phyloP scores from a whole-genome alignment of 106 monocot genomes.

The Amphibolis antarctica region DNA sequence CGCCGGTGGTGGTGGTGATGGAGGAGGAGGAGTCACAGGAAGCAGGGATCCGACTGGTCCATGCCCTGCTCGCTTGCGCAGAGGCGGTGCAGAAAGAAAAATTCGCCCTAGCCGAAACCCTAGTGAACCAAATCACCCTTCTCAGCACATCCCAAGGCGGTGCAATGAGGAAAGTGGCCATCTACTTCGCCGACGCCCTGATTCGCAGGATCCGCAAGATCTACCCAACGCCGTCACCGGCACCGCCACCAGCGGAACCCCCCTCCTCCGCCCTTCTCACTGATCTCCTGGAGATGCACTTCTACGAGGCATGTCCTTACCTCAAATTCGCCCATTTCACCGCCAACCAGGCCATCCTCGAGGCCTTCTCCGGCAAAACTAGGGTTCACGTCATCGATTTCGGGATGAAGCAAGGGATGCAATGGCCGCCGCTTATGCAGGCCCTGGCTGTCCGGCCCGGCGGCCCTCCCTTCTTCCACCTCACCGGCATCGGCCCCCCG shows the following conservation, averaged over 20 bases:
- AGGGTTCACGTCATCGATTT: slow-evolving; percentile 83
- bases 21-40: slow-evolving; percentile 77
- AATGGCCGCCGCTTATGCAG: slow-evolving; percentile 91
- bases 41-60: slow-evolving; percentile 70
- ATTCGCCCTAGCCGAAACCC: slow-evolving; percentile 43
- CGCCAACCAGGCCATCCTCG: slow-evolving; percentile 95
- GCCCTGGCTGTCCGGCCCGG: slow-evolving; percentile 83
- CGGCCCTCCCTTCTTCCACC: slow-evolving; percentile 63
- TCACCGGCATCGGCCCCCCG: slow-evolving; percentile 76
- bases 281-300: slow-evolving; percentile 66
- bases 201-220: slow-evolving; percentile 55
- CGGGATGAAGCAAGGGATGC: slow-evolving; percentile 91
- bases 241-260: slow-evolving; percentile 18
- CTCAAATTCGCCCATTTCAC: slow-evolving; percentile 95
- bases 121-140: slow-evolving; percentile 60
- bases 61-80: slow-evolving; percentile 70
- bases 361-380: slow-evolving; percentile 63
- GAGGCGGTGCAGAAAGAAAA: slow-evolving; percentile 78
- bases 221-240: slow-evolving; percentile 15
- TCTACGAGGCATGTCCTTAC: slow-evolving; percentile 67
- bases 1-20: slow-evolving; percentile 28
- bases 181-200: slow-evolving; percentile 76
- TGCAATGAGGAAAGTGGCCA: slow-evolving; percentile 82
- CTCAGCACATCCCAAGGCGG: slow-evolving; percentile 65
- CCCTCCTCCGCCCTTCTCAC: slow-evolving; percentile 38